Evolutionary conservation across 768 basidiomycete genomes (phyloP), one percentile per base, ranked within the genome.

Genomic region (Psilocybe cubensis): DNA sequence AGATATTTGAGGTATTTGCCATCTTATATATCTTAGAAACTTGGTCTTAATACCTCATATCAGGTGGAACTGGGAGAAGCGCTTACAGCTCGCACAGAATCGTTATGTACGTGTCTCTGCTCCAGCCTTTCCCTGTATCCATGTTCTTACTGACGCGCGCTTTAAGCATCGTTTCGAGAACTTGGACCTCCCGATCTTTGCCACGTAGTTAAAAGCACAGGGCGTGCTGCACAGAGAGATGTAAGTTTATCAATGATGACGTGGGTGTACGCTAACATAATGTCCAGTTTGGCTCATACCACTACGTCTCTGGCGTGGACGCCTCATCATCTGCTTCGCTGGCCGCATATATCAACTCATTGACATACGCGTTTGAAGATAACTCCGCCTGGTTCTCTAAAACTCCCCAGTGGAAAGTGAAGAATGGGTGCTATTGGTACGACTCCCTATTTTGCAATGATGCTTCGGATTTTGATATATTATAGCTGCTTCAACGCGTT

Each of bases 281-380:
- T 46, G 21, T 52, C 24, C 65, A 97, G 95, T 79, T 94, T 57
- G 94, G 94, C 35, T 98, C 96, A 31, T 98, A 98, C 71, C 97
- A 99, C 74, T 98, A 93, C 65, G 85, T 97, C 56, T 99, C 97
- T 0, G 96, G 97, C n/a, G 93, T 99, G 51, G 97, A 99, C 72
- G 94, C 96, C 1, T 98, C 95, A 17, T 97, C 96, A 5, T 98
- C 96, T 18, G 97, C 97, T 3, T 96, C 95, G 0, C 82, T 99
- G 25, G 97, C 97, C 4, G 96, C 97, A 10, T 99, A 99, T 74
- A 91, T 98, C 73, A 98, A 99, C 76, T 97, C 95, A 21, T 81
- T 98, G n/a, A 96, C 94, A 5, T 98, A 98, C 68, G 85, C 89
- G 17, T 88, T 98, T 60, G 97, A 98, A 67, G 95, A 96, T 62